Evolutionary conservation across 1,139 yeast species (phyloP), one percentile per base, ranked within the genome.

Genomic region (Hemisphaericaspora xylanilytica): DNA sequence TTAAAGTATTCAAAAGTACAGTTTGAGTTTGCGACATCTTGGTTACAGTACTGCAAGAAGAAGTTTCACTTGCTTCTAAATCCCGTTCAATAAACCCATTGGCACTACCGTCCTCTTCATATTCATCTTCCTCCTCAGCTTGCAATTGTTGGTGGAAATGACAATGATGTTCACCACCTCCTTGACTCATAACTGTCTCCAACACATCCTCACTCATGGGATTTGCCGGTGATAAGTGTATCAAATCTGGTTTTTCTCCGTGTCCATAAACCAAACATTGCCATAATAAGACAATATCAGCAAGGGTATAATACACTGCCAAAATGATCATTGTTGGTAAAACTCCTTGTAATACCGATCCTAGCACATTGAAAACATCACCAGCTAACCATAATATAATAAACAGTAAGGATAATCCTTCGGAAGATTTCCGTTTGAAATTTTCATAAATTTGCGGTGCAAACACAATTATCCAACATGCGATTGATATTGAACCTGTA

Each of bases 391-490:
- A 90, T 30, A 90, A 70, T 3, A 87, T 74, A 22, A 90, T 87
- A 59, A 90, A 90, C 48, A 84, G 66, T 28, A 89, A 63, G 5
- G 96, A 87, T 25, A 90, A 71, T 1, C 97, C 97, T 44, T 89
- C 96, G 3, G 95, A 80, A 26, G 89, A 80, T 58, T 85, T 81
- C 55, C 97, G 70, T 45, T 75, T 74, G 58, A 86, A 89, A 39
- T 90, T 90, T 58, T 92, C 97, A 60, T 88, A 90, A 33, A 92
- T 84, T 58, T 92, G 98, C 12, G 98, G 98, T 29, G 96, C 95
- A 69, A 92, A 92, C 17, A 92, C 97, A 39, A 92, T 89, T 46
- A 92, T 85, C 98, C 98, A 92, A 60, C 97, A 92, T 14, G 97
- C 96, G 32, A 92, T 77, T 13, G 97, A 90, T 34, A 92, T 87